A percentile compares a stretch with the other conserved stretches of the same genome.
phyloP scores from a whole-genome alignment of 225 moss, liverwort and hornwort species.

The Marchantia polymorpha region DNA sequence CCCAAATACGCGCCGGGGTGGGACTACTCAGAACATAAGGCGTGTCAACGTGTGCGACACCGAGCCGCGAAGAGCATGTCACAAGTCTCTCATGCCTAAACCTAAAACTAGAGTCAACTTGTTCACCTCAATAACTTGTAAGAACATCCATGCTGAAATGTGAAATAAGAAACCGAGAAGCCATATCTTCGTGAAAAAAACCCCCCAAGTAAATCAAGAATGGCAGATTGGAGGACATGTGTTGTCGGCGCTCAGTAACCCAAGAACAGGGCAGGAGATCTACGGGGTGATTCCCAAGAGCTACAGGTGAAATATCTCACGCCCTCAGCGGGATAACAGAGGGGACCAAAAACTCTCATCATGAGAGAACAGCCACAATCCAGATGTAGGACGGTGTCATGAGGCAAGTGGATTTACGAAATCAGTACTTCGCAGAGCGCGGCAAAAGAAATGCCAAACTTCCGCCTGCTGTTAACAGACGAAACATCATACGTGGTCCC shows the following conservation, averaged over 20 bases:
- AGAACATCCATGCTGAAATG: no score
- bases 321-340: not conserved
- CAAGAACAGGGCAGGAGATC: not conserved
- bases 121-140: no score
- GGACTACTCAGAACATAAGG: not conserved
- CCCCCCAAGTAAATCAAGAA: not conserved
- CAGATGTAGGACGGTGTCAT: not conserved
- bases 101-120: no score
- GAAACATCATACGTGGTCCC: not conserved
- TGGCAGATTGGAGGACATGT: not conserved
- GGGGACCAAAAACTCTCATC: not conserved
- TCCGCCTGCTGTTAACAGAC: not conserved
- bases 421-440: not conserved
- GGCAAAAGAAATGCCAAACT: not conserved
- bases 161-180: not conserved
- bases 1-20: not conserved
- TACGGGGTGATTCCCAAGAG: not conserved
- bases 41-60: not conserved
- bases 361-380: not conserved
- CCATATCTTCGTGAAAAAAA: not conserved
- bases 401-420: not conserved
- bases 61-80: not conserved
- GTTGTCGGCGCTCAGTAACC: not conserved
- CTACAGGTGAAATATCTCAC: not conserved
- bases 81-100: not conserved